phyloP scores from a whole-genome alignment of 805 yeast genomes.

The Candida corydali region DNA sequence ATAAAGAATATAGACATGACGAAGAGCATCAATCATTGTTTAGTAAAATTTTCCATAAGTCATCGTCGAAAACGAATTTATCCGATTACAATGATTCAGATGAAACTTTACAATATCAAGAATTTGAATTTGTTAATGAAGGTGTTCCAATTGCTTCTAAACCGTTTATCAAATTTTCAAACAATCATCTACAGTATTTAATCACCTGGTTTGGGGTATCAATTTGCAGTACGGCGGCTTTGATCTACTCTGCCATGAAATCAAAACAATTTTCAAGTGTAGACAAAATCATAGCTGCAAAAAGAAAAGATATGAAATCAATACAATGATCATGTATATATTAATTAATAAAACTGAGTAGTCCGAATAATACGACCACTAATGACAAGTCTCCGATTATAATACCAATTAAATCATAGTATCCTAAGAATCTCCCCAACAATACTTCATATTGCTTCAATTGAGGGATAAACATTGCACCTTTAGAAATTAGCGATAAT shows the following conservation, averaged over 20 bases:
- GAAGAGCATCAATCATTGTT: constrained; percentile 19
- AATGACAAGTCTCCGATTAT: constrained; percentile 34
- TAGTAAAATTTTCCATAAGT: constrained; percentile 1
- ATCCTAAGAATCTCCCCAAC: constrained; percentile 24
- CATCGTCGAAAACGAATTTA: constrained; percentile 23
- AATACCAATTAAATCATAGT: constrained; percentile 35
- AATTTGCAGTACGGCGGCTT: constrained; percentile 63
- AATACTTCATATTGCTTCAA: constrained; percentile 24
- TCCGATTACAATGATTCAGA: constrained; percentile 22
- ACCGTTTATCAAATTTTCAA: constrained; percentile 78
- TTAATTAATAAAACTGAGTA: constrained; percentile 19
- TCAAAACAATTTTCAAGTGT: constrained; percentile 29
- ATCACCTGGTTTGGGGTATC: constrained; percentile 94
- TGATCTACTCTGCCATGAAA: constrained; percentile 36
- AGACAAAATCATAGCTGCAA: constrained; percentile 37
- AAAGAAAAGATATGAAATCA: constrained; percentile 31
- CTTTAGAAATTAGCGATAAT: constrained; percentile 27
- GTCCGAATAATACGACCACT: constrained; percentile 35
- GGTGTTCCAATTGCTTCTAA: constrained; percentile 89
- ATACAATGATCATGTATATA: constrained; percentile 3
- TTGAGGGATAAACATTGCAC: constrained; percentile 31
- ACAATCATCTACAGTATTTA: constrained; percentile 88
- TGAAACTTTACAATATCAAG: constrained; percentile 36
- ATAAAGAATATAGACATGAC: constrained; percentile 43
- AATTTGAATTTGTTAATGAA: constrained; percentile 56